These are phyloP conservation scores for Fomitopsis palustris DNA, from an alignment of 1,284 basidiomycete species.

Conservation along the genomic window DNA sequence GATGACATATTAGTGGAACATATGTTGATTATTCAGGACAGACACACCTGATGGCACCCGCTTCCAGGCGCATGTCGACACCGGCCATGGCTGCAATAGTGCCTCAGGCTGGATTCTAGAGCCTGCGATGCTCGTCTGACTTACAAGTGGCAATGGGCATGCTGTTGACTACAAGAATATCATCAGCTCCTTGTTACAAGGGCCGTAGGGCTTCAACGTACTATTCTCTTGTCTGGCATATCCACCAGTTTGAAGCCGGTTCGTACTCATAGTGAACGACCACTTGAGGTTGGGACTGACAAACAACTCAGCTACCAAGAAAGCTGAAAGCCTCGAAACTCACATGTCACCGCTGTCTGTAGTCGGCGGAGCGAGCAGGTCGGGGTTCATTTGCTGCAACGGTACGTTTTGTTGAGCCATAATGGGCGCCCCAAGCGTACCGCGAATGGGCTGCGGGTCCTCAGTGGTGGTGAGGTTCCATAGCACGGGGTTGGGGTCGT, in stretches of 20 bases:
- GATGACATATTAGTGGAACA: background rate
- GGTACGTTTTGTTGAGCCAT: constrained; percentile 53
- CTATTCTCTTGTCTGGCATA: constrained; percentile 71
- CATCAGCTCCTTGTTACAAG: background rate
- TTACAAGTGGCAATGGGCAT: constrained; percentile 61
- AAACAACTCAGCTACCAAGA: background rate
- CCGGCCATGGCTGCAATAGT: constrained; percentile 49
- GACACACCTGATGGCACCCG: constrained; percentile 57
- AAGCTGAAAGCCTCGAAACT: constrained; percentile 19
- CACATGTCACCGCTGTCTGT: constrained; percentile 65
- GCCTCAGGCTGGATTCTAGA: background rate
- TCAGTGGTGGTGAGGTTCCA: constrained; percentile 13
- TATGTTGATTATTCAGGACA: background rate
- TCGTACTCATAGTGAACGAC: constrained; percentile 67
- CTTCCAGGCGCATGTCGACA: constrained; percentile 67
- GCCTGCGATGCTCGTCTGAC: constrained; percentile 6
- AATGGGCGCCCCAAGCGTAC: constrained; percentile 45
- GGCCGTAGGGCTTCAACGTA: constrained; percentile 21
- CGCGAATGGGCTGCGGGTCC: constrained; percentile 34
- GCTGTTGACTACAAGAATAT: constrained; percentile 35
- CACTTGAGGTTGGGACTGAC: constrained; percentile 60
- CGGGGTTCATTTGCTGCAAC: constrained; percentile 56
- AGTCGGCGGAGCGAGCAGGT: constrained; percentile 59
- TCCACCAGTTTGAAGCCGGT: constrained; percentile 66
- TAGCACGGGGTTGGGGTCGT: constrained; percentile 49